Evolutionary conservation across 1,284 basidiomycete genomes (phyloP).

Genomic region (Sanghuangporus weigelae): DNA sequence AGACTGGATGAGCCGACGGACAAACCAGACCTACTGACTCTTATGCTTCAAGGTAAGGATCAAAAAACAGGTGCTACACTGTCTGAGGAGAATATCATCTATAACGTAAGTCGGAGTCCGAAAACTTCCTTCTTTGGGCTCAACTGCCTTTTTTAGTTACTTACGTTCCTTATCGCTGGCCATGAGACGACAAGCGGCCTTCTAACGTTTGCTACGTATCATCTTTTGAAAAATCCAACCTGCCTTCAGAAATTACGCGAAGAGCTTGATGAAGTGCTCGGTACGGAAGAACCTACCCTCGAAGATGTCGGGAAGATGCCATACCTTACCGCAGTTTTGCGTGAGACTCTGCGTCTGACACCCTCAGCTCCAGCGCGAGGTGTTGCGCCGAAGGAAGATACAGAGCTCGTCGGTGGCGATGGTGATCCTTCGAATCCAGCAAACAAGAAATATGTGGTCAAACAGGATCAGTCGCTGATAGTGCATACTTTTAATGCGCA

Average conservation of each 20-base stretch:
- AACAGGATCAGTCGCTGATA: conserved; percentile 29
- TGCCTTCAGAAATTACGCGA: conserved; percentile 38
- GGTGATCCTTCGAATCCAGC: conserved; percentile 9
- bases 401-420: conserved; percentile 32
- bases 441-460: conserved; percentile 34
- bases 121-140: neutral
- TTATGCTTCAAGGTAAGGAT: conserved; percentile 44
- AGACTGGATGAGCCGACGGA: conserved; percentile 32
- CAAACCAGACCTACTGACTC: conserved; percentile 41
- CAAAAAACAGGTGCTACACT: conserved; percentile 41
- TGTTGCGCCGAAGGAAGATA: conserved; percentile 33
- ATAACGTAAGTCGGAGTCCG: conserved; percentile 31
- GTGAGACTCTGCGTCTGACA: conserved; percentile 43
- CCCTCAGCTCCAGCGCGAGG: conserved; percentile 36
- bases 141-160: conserved; percentile 27
- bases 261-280: conserved; percentile 41
- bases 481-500: conserved; percentile 33
- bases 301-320: conserved; percentile 38
- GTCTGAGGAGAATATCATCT: conserved; percentile 39
- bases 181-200: conserved; percentile 46
- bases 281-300: conserved; percentile 32
- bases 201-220: conserved; percentile 37
- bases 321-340: conserved; percentile 42
- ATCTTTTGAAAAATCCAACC: conserved; percentile 41
- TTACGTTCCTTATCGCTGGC: conserved; percentile 53